Conservation (phyloP, 176 grass and related monocot species). For the Poa annua region DNA sequence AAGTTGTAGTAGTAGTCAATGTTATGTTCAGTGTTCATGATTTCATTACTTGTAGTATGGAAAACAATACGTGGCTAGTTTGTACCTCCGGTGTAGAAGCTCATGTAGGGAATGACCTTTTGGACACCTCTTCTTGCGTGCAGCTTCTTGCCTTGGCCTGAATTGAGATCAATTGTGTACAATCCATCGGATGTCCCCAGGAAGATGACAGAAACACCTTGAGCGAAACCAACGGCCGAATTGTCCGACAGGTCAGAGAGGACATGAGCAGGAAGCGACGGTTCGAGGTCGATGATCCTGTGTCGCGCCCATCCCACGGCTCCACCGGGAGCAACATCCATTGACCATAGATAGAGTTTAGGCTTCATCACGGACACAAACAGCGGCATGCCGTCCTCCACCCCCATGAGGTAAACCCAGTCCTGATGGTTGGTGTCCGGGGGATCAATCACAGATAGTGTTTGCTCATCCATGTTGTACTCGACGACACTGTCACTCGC, state of each 20-base stretch:
- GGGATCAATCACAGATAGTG: not conserved
- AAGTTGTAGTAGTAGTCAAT: not conserved
- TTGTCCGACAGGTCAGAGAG: not conserved
- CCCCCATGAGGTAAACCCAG: not conserved
- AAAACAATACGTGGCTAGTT: not conserved
- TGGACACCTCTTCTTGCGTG: not conserved
- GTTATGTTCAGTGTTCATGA: not conserved
- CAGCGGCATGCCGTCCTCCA: not conserved
- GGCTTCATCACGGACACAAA: not conserved
- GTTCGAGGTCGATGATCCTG: not conserved
- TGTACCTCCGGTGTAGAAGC: not conserved
- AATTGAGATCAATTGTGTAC: slow-evolving; percentile 16
- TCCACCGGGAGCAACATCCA: not conserved
- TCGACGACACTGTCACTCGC: not conserved
- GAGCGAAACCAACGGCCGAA: not conserved
- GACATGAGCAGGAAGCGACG: not conserved
- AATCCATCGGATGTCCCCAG: not conserved
- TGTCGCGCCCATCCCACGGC: not conserved
- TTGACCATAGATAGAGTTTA: not conserved
- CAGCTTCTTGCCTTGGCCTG: not conserved
- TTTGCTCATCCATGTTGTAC: not conserved
- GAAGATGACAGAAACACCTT: not conserved
- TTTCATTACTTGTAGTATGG: not conserved
- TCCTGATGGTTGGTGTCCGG: not conserved
- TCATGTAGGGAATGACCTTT: not conserved